Conservation (phyloP, 2,329 filamentous ascomycete species). For the Talaromyces marneffei region DNA sequence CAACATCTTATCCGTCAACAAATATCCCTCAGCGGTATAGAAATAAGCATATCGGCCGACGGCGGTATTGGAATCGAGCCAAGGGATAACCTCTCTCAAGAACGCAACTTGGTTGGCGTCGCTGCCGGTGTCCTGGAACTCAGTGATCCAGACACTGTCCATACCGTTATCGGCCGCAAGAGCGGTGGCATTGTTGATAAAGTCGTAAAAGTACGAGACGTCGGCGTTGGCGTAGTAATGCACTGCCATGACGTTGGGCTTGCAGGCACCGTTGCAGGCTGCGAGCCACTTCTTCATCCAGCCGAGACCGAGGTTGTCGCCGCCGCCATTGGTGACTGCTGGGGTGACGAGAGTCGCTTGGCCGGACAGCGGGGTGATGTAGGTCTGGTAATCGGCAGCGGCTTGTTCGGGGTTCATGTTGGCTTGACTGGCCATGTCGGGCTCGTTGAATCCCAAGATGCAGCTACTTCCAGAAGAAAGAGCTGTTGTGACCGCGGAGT, state of each 20-base stretch:
- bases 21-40: slow-evolving; percentile 28
- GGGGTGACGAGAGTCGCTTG: slow-evolving; percentile 40
- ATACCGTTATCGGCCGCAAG: slow-evolving; percentile 31
- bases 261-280: slow-evolving; percentile 32
- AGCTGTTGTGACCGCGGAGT: slow-evolving; percentile 27
- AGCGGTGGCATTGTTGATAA: slow-evolving; percentile 29
- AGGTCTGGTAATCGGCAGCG: slow-evolving; percentile 30
- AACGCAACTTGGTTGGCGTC: slow-evolving; percentile 27
- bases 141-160: slow-evolving; percentile 42
- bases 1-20: slow-evolving; percentile 25
- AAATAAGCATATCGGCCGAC: slow-evolving; percentile 43
- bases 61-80: slow-evolving; percentile 32
- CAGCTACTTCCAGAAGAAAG: slow-evolving; percentile 32
- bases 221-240: slow-evolving; percentile 40
- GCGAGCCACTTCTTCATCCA: slow-evolving; percentile 40
- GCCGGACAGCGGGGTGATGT: slow-evolving; percentile 34
- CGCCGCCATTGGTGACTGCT: slow-evolving; percentile 35
- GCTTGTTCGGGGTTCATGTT: slow-evolving; percentile 35
- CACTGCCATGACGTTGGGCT: slow-evolving; percentile 37
- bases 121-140: slow-evolving; percentile 35
- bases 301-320: slow-evolving; percentile 29
- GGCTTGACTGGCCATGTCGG: slow-evolving; percentile 36
- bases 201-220: slow-evolving; percentile 7
- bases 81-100: slow-evolving; percentile 34
- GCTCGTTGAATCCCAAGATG: slow-evolving; percentile 45